Evolutionary conservation across 139 green algal genomes (phyloP).

Genomic region (Coelastrella sp.): DNA sequence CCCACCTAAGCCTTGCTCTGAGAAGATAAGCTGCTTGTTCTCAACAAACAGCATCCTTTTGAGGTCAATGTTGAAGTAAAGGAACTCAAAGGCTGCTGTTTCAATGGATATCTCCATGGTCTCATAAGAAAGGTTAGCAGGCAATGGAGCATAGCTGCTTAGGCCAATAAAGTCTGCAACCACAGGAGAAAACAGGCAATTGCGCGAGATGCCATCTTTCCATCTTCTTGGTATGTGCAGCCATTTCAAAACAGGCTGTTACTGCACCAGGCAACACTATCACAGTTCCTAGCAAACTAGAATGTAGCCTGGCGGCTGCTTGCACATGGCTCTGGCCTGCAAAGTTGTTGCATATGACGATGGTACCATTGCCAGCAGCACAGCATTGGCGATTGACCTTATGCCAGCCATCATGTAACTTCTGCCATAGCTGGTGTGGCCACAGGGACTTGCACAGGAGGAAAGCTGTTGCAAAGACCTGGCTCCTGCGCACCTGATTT

Average conservation of each 20-base stretch:
- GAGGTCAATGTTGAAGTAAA: slow-evolving; percentile 26
- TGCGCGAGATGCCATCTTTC: neutral
- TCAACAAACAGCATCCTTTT: neutral
- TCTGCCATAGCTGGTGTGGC: no score
- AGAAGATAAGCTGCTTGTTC: slow-evolving; percentile 22
- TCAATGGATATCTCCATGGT: slow-evolving; percentile 15
- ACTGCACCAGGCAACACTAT: neutral
- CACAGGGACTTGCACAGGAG: no score
- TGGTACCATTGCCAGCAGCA: no score
- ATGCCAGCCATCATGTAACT: no score
- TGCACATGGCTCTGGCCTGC: no score
- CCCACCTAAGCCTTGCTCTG: slow-evolving; percentile 27
- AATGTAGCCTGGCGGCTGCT: no score
- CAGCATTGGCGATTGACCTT: no score
- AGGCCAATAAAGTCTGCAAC: slow-evolving; percentile 36
- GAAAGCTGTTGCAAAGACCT: no score
- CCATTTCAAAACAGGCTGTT: no score
- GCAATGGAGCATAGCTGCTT: slow-evolving; percentile 10
- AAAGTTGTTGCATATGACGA: no score
- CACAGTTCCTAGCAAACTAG: no score
- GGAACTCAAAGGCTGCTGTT: slow-evolving; percentile 30
- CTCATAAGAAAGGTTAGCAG: neutral
- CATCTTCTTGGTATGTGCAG: no score
- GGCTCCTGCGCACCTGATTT: neutral
- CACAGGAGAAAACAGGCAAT: neutral